Evolutionary conservation across 2,329 filamentous ascomycete species (phyloP).

Genomic region (Diaporthe helianthi): DNA sequence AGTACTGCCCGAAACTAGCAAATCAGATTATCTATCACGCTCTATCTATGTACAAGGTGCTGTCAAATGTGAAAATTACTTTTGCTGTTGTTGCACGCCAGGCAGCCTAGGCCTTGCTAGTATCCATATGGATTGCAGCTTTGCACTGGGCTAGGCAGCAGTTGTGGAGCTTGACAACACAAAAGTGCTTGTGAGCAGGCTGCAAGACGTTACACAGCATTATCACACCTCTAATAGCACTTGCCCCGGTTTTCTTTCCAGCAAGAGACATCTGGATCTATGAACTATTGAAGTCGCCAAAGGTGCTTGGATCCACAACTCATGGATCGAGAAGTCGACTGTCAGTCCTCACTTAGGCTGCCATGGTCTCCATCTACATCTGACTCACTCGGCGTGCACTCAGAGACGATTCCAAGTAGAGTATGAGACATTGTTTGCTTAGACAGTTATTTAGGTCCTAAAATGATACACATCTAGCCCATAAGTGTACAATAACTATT

Average conservation of each 20-base stretch:
- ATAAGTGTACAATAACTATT: no score
- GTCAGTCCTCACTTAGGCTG: not conserved
- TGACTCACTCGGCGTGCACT: not conserved
- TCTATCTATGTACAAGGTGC: not conserved
- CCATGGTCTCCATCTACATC: not conserved
- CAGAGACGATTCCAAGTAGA: not conserved
- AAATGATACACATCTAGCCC: no score
- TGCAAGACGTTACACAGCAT: not conserved
- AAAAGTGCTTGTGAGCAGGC: not conserved
- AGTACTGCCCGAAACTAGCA: not conserved
- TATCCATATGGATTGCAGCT: no score
- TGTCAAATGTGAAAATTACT: not conserved
- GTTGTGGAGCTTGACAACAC: not conserved
- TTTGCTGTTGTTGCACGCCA: not conserved
- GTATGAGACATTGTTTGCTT: not conserved
- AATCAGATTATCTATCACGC: not conserved
- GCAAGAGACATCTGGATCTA: no score
- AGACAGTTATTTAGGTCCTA: no score
- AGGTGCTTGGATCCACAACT: not conserved
- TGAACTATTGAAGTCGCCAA: no score
- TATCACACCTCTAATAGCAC: not conserved
- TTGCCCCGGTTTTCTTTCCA: no score
- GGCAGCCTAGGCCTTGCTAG: no score
- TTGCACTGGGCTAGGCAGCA: not conserved
- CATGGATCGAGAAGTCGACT: not conserved